Base-by-base conservation (phyloP, 179 eudicot species). In the Heliamphora ciliata region DNA sequence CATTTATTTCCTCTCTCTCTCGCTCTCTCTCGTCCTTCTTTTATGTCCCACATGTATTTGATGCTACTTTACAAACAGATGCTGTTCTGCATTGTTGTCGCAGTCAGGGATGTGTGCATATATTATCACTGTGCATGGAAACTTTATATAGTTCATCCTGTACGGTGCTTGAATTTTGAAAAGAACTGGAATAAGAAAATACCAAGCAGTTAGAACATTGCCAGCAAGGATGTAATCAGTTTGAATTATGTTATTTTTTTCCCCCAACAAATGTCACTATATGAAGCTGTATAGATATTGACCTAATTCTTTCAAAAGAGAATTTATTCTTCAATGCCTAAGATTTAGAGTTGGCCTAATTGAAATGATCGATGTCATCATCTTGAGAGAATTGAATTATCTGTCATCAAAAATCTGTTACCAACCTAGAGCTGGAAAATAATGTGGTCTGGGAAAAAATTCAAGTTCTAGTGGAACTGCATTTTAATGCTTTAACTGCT, bases 1-100 rank as follows among this genome's bases (percentile, higher is more conserved):
- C 24, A 66, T 64, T 69, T 67, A 8, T 67, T 59, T 6, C 52
- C 75, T 55, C 47, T 70, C 21, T 59, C 80, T 48, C 73, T 65
- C 71, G 31, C 77, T 11, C 58, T 10, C 55, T 10, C 40, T 31
- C 40, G 40, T 31, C 40, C 40, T 31, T 31, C 40, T 31, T 31
- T 31, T 31, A 31, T 31, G 40, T 31, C 40, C 40, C 40, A 31
- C 40, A 31, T 31, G 18, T 8, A 59, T 77, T 77, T 59, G 15
- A 55, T 24, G 8, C 58, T 18, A 21, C 18, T 54, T 58, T 8
- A 14, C 17, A 47, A 40, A 44, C 51, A 77, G 54, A 59, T 59
- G 11, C 31, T 11, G 6, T 44, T 17, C 18, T 55, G 21, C 4
- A 4, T 17, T 73, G 31, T 51, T 6, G 48, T 47, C 31, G 6